Evolutionary conservation across 2,329 filamentous ascomycete species (phyloP).

Genomic region (Aspergillus udagawae): DNA sequence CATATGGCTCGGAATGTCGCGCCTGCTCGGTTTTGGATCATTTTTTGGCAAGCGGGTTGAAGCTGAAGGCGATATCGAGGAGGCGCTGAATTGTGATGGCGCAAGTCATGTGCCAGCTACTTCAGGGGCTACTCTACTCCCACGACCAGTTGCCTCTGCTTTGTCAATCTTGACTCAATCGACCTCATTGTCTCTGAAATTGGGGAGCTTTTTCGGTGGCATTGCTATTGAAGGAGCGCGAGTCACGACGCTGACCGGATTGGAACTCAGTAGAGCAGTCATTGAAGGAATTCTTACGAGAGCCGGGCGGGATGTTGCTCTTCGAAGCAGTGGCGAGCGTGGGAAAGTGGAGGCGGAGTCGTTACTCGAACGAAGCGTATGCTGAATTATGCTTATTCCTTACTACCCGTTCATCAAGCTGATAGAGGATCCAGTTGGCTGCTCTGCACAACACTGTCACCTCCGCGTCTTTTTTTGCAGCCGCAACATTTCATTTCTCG

Average conservation of each 20-base stretch:
- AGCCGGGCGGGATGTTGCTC: slow-evolving; percentile 42
- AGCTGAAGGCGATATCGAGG: slow-evolving; percentile 1
- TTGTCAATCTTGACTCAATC: slow-evolving; percentile 44
- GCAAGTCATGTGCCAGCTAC: slow-evolving; percentile 24
- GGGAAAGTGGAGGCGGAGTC: slow-evolving; percentile 41
- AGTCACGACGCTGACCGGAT: slow-evolving; percentile 41
- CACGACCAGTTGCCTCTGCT: slow-evolving; percentile 40
- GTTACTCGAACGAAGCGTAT: slow-evolving; percentile 44
- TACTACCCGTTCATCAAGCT: slow-evolving; percentile 3
- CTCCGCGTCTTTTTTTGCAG: slow-evolving; percentile 45
- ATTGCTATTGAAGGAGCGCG: slow-evolving; percentile 42
- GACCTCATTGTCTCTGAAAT: slow-evolving; percentile 42
- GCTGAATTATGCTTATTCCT: slow-evolving; percentile 11
- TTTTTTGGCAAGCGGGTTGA: slow-evolving; percentile 9
- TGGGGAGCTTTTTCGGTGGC: slow-evolving; percentile 42
- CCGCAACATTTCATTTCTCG: slow-evolving; percentile 44
- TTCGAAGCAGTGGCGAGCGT: slow-evolving; percentile 46
- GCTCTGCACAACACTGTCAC: slow-evolving; percentile 43
- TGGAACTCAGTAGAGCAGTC: slow-evolving; percentile 43
- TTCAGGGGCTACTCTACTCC: slow-evolving; percentile 38
- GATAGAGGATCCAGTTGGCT: slow-evolving; percentile 32
- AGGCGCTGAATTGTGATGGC: slow-evolving; percentile 3
- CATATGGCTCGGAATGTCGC: slow-evolving; percentile 16
- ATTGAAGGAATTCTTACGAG: slow-evolving; percentile 43
- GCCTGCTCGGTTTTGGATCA: slow-evolving; percentile 14